A percentile compares a stretch with the other conserved stretches of the same genome.
phyloP scores from a whole-genome alignment of 768 basidiomycete species.

The Glaciozyma martinii region DNA sequence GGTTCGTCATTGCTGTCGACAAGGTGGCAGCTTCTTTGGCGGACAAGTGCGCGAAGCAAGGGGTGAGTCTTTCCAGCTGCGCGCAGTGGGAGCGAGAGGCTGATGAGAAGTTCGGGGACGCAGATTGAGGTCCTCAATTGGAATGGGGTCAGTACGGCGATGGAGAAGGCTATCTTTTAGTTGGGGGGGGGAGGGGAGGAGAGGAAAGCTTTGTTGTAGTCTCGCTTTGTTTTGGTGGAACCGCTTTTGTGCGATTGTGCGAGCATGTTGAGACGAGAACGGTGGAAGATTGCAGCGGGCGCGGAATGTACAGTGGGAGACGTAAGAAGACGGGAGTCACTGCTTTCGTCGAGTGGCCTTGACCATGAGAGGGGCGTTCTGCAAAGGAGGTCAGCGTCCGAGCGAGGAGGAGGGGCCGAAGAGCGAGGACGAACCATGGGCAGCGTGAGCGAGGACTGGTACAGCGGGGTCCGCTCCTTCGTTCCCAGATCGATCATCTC shows the following conservation, averaged over 20 bases:
- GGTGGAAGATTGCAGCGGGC: too few relatives aligned
- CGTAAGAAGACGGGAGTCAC: background rate
- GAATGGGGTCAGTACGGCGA: background rate
- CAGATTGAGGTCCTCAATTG: background rate
- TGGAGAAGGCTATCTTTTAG: background rate
- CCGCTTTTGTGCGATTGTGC: too few relatives aligned
- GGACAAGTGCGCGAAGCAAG: background rate
- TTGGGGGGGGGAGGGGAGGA: too few relatives aligned
- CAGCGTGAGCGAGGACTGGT: constrained; percentile 10
- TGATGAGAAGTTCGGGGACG: background rate
- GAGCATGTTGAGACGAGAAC: too few relatives aligned
- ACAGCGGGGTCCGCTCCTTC: constrained; percentile 8
- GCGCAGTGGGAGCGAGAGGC: background rate
- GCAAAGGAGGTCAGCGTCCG: background rate
- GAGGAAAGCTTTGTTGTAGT: too few relatives aligned
- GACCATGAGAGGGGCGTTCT: background rate
- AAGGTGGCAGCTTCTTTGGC: background rate
- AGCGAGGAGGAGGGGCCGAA: background rate
- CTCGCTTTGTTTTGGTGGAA: too few relatives aligned
- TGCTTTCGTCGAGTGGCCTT: background rate
- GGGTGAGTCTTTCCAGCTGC: constrained; percentile 4
- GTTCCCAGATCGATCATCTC: constrained; percentile 5
- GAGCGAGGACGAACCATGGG: constrained; percentile 9
- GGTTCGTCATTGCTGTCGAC: constrained; percentile 16
- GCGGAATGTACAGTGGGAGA: too few relatives aligned